Evolutionary conservation across 1,284 basidiomycete genomes (phyloP).

Genomic region (Kwoniella shivajii): DNA sequence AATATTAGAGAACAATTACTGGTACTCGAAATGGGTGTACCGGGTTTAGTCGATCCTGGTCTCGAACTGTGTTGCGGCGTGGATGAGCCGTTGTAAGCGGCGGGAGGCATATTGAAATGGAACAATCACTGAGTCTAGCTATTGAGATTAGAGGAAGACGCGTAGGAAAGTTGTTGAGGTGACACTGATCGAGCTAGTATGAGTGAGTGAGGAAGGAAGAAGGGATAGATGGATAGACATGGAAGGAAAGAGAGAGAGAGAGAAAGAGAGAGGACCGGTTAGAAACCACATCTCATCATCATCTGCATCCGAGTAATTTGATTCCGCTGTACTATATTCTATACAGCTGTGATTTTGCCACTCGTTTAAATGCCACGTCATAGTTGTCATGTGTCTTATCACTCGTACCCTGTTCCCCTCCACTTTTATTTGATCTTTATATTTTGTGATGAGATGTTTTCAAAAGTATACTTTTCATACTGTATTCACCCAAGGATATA

Average conservation of each 20-base stretch:
- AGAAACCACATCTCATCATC: no score
- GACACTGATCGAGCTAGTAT: not conserved
- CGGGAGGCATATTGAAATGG: conserved; percentile 32
- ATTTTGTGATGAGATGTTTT: no score
- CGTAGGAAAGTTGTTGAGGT: no score
- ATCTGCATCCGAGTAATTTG: not conserved
- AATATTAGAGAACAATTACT: conserved; percentile 63
- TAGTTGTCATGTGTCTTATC: no score
- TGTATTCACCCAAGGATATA: not conserved
- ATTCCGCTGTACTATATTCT: no score
- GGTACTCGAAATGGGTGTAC: conserved; percentile 35
- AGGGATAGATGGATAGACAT: not conserved
- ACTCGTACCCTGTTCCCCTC: no score
- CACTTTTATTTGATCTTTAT: no score
- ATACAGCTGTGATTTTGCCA: no score
- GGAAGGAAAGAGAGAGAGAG: not conserved
- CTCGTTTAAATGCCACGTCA: conserved; percentile 3
- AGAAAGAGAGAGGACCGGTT: not conserved
- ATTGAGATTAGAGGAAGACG: not conserved
- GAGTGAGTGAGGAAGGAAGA: not conserved
- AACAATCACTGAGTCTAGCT: not conserved
- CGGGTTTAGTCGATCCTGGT: conserved; percentile 40
- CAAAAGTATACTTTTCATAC: not conserved
- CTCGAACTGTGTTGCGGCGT: conserved; percentile 40
- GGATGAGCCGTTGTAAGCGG: conserved; percentile 22